Conservation (phyloP, 306 rosid species). For the cucumber (Cucumis sativus) region DNA sequence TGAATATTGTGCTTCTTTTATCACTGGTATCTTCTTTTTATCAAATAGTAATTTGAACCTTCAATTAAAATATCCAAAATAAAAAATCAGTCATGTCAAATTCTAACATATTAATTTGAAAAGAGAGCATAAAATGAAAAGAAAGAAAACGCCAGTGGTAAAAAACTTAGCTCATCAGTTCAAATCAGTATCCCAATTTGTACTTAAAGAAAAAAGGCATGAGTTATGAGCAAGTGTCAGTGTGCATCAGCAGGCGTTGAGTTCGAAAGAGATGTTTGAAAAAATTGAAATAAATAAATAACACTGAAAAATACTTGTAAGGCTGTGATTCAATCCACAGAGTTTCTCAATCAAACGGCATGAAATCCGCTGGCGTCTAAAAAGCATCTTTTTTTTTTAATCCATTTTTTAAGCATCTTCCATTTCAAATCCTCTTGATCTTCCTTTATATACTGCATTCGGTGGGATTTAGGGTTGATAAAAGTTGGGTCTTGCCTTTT, state of each 20-base stretch:
- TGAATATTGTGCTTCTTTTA: too few species aligned
- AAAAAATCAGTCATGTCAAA: too few species aligned
- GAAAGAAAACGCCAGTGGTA: too few species aligned
- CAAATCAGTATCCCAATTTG: too few species aligned
- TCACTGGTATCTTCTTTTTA: too few species aligned
- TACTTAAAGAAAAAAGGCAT: neutral
- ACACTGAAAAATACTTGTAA: neutral
- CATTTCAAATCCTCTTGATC: neutral
- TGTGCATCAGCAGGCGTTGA: neutral
- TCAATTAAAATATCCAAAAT: too few species aligned
- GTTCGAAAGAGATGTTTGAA: neutral
- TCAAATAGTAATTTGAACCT: too few species aligned
- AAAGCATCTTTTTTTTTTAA: neutral
- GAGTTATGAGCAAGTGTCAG: neutral
- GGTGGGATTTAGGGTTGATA: neutral
- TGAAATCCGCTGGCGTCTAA: neutral
- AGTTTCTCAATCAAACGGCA: neutral
- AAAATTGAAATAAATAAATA: neutral
- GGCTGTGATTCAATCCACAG: conserved; percentile 5
- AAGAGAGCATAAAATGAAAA: too few species aligned
- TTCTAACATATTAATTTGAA: too few species aligned
- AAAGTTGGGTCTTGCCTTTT: neutral
- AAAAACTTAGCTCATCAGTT: too few species aligned
- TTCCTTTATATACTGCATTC: neutral
- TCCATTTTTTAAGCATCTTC: neutral